phyloP scores from a whole-genome alignment of 345 rosid species.

The Bruguiera gymnorhiza region DNA sequence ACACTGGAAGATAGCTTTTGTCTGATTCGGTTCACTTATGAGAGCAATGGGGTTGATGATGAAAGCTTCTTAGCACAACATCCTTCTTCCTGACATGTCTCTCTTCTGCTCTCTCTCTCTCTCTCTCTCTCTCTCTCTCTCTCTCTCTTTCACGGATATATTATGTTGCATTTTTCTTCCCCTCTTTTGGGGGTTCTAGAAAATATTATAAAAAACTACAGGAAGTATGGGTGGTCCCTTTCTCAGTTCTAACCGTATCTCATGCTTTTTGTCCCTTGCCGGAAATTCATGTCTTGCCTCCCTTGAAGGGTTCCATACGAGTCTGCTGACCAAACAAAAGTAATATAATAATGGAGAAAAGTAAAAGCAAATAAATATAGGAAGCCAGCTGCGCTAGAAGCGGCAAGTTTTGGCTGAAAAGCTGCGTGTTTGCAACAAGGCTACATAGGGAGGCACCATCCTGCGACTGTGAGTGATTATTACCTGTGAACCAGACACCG shows the following conservation, averaged over 20 bases:
- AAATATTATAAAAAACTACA: no score
- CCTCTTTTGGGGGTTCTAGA: no score
- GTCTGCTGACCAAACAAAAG: conserved; percentile 15
- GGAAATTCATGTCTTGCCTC: conserved; percentile 50
- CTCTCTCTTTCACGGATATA: conserved; percentile 9
- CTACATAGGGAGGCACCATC: conserved; percentile 11
- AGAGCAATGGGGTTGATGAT: conserved; percentile 39
- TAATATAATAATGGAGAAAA: background rate
- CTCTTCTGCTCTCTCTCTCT: background rate
- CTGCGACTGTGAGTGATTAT: conserved; percentile 15
- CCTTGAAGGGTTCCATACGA: conserved; percentile 39
- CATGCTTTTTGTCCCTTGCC: conserved; percentile 24
- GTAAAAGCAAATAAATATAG: background rate
- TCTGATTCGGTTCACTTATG: conserved; percentile 39
- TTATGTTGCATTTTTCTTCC: background rate
- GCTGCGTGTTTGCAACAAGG: background rate
- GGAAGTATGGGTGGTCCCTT: background rate
- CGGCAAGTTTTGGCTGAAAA: conserved; percentile 9
- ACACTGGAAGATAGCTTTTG: conserved; percentile 25
- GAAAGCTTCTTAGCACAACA: conserved; percentile 18
- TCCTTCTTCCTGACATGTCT: conserved; percentile 23
- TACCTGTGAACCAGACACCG: conserved; percentile 17
- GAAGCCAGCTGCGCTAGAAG: conserved; percentile 4
- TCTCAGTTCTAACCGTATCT: conserved; percentile 2
- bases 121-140: conserved; percentile 19